phyloP scores from a whole-genome alignment of 2,329 filamentous ascomycete species.

The Sarocladiaceae sp. region DNA sequence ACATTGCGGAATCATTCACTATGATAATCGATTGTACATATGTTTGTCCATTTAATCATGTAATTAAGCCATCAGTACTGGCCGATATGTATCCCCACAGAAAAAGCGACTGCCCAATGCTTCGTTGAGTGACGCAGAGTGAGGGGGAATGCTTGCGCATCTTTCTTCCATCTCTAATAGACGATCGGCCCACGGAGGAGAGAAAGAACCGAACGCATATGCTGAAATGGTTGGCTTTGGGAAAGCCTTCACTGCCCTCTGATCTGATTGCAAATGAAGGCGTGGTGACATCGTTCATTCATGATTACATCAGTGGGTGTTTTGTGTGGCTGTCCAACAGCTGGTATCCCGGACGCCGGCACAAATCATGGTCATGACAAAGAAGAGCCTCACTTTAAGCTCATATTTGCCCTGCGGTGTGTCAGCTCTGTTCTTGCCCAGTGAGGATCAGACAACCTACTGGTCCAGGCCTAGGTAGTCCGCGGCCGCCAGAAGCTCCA shows the following conservation, averaged over 20 bases:
- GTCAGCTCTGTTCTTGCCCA: slow-evolving; percentile 24
- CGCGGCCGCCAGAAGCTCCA: slow-evolving; percentile 73
- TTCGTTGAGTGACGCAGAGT: slow-evolving; percentile 45
- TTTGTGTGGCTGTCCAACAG: slow-evolving; percentile 4
- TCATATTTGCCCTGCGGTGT: slow-evolving; percentile 31
- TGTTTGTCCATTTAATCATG: neutral
- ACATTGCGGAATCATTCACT: no score
- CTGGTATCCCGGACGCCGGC: neutral
- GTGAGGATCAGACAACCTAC: slow-evolving; percentile 25
- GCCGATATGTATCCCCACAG: slow-evolving; percentile 34
- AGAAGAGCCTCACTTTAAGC: slow-evolving; percentile 25
- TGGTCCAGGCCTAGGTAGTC: slow-evolving; percentile 70
- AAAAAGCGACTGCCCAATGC: slow-evolving; percentile 45
- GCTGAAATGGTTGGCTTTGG: slow-evolving; percentile 38
- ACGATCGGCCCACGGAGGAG: slow-evolving; percentile 49
- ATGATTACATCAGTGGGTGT: slow-evolving; percentile 11
- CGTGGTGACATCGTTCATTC: slow-evolving; percentile 10
- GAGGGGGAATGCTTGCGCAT: slow-evolving; percentile 37
- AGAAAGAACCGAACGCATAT: slow-evolving; percentile 46
- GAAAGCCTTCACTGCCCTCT: neutral
- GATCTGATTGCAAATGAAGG: neutral
- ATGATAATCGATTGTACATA: no score
- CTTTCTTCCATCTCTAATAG: slow-evolving; percentile 51
- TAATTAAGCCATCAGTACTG: neutral
- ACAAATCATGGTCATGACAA: neutral